phyloP scores from a whole-genome alignment of 495 filamentous ascomycete genomes.

The Hyaloscypha hepaticicola region DNA sequence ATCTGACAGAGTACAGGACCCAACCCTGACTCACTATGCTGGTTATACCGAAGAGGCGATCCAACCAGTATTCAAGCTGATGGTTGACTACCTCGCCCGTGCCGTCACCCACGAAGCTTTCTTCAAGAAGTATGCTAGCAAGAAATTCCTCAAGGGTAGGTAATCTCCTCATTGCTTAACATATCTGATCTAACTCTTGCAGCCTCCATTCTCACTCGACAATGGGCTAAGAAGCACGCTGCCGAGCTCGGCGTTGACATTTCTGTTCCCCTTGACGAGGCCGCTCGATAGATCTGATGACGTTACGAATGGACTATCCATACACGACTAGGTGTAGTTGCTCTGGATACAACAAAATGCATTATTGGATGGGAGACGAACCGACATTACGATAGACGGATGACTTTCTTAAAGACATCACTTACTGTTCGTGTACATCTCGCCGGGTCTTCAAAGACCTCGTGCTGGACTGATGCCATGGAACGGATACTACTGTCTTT shows the following conservation, averaged over 20 bases:
- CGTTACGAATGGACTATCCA: conserved; percentile 21
- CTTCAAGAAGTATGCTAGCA: conserved; percentile 99
- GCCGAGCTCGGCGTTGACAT: conserved; percentile 43
- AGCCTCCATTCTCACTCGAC: conserved; percentile 90
- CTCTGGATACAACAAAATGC: conserved; percentile 29
- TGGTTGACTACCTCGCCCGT: conserved; percentile 90
- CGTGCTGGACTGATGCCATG: conserved; percentile 17
- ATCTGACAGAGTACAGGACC: conserved; percentile 48
- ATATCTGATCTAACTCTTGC: conserved; percentile 26
- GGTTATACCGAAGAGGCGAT: conserved; percentile 93
- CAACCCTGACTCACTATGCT: conserved; percentile 86
- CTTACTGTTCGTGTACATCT: conserved; percentile 19
- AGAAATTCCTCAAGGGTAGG: conserved; percentile 95
- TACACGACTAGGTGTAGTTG: conserved; percentile 28
- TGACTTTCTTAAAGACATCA: conserved; percentile 23
- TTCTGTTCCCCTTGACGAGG: conserved; percentile 26
- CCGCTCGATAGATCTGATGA: conserved; percentile 24
- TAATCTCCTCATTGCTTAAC: not conserved
- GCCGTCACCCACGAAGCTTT: conserved; percentile 94
- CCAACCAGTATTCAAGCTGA: conserved; percentile 84
- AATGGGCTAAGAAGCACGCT: conserved; percentile 84
- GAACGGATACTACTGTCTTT: conserved; percentile 12
- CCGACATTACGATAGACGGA: conserved; percentile 33
- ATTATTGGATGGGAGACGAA: conserved; percentile 37
- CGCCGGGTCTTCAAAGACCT: conserved; percentile 15